phyloP scores from a whole-genome alignment of 2,329 filamentous ascomycete genomes.

The Fulvia fulva region DNA sequence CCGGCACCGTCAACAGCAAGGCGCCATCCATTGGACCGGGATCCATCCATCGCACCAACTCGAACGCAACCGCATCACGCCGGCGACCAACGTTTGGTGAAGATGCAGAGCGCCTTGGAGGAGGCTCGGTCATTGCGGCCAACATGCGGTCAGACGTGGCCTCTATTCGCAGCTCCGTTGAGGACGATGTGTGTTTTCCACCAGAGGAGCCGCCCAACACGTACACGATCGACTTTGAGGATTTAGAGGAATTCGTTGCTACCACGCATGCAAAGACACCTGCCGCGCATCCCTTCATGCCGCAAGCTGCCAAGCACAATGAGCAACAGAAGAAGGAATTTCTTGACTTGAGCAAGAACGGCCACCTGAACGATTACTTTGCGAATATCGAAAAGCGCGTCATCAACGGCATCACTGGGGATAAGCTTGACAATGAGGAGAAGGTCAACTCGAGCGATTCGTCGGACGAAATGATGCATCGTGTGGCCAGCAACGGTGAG shows the following conservation, averaged over 20 bases:
- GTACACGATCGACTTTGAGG: conserved; percentile 84
- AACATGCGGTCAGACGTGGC: conserved; percentile 58
- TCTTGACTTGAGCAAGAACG: conserved; percentile 52
- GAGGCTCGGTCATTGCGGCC: conserved; percentile 47
- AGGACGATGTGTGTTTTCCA: conserved; percentile 87
- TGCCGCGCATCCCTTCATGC: conserved; percentile 40
- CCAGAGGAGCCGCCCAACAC: conserved; percentile 75
- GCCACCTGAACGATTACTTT: conserved; percentile 18
- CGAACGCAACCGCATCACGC: conserved; percentile 52
- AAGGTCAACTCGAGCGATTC: conserved; percentile 40
- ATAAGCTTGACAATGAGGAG: conserved; percentile 35
- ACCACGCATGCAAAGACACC: conserved; percentile 49
- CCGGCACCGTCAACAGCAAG: conserved; percentile 61
- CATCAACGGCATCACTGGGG: conserved; percentile 8
- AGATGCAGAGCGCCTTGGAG: conserved; percentile 27
- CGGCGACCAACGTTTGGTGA: conserved; percentile 58
- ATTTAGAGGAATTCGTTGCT: conserved; percentile 84
- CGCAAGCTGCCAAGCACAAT: conserved; percentile 25
- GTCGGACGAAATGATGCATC: conserved; percentile 24
- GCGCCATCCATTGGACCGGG: conserved; percentile 53
- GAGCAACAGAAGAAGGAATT: conserved; percentile 49
- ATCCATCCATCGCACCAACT: conserved; percentile 66
- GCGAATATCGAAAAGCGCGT: conserved; percentile 21
- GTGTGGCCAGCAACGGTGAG: conserved; percentile 24
- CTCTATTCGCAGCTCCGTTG: conserved; percentile 65